Conservation (phyloP, 2,329 filamentous ascomycete species). For the Arthrobotrys sinensis region DNA sequence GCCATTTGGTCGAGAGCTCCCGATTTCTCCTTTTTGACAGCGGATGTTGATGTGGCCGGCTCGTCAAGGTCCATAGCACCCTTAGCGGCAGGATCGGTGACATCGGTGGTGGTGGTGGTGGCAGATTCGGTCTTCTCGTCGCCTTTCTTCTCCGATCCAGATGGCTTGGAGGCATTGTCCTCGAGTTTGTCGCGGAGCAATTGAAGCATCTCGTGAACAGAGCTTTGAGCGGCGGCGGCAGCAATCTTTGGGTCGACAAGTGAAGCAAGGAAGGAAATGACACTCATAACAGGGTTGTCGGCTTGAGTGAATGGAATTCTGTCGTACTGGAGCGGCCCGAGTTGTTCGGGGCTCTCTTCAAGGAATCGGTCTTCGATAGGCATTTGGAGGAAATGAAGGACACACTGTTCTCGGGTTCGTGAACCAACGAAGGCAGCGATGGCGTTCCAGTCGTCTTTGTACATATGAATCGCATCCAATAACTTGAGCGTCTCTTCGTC, state of each 20-base stretch:
- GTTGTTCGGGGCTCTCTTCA: conserved; percentile 81
- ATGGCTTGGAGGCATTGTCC: conserved; percentile 64
- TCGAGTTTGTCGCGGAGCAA: conserved; percentile 85
- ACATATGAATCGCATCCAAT: conserved; percentile 90
- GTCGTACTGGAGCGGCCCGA: conserved; percentile 76
- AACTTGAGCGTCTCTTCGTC: conserved; percentile 91
- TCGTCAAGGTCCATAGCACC: conserved; percentile 74
- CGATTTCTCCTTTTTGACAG: conserved; percentile 71
- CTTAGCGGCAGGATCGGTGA: conserved; percentile 63
- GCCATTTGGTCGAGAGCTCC: conserved; percentile 77
- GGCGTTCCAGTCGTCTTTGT: conserved; percentile 95
- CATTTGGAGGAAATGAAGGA: conserved; percentile 93
- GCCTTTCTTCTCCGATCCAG: conserved; percentile 59
- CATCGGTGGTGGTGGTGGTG: not conserved
- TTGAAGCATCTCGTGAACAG: conserved; percentile 86
- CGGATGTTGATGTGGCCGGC: conserved; percentile 67
- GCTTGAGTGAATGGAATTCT: conserved; percentile 83
- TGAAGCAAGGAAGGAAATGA: conserved; percentile 92
- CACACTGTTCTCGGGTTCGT: conserved; percentile 93
- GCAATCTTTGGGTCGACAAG: conserved; percentile 91
- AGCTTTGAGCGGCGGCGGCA: conserved; percentile 89
- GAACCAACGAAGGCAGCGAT: conserved; percentile 94
- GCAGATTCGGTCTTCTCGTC: conserved; percentile 40
- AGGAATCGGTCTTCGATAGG: conserved; percentile 98
- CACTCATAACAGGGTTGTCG: conserved; percentile 96